Percentiles rank a stretch among this genome's conserved stretches.
phyloP scores from a whole-genome alignment of 345 rosid species.

The Populus tremula region DNA sequence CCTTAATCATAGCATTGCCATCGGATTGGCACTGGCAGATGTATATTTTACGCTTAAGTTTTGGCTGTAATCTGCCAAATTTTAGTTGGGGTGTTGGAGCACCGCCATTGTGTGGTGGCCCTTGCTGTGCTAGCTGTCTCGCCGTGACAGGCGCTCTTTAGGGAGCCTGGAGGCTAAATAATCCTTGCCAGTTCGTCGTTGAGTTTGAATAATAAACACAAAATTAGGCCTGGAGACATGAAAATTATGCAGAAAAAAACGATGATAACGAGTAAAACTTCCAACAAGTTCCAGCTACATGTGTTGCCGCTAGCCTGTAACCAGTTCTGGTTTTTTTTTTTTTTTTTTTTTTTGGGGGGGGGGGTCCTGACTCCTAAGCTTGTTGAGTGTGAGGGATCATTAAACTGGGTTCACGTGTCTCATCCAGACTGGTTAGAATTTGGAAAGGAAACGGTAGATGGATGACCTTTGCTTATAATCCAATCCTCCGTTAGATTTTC shows the following conservation, averaged over 20 bases:
- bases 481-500: background rate
- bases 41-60: slow-evolving; percentile 16
- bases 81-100: slow-evolving; percentile 11
- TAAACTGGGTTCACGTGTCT: background rate
- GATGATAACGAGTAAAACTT: background rate
- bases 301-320: background rate
- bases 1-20: background rate
- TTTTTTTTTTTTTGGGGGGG: background rate
- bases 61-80: slow-evolving; percentile 1
- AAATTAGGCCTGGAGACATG: background rate
- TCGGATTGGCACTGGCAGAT: slow-evolving; percentile 11
- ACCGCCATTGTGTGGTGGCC: background rate
- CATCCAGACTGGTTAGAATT: background rate
- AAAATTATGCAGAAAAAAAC: background rate
- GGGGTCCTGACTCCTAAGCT: background rate
- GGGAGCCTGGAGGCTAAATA: background rate
- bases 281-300: slow-evolving; percentile 2
- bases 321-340: background rate
- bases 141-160: background rate
- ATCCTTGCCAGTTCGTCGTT: background rate
- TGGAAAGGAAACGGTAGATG: background rate
- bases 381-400: background rate
- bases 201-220: background rate
- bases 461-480: slow-evolving; percentile 4
- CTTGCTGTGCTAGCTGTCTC: background rate